phyloP scores from a whole-genome alignment of 129 eudicot species.

The Artemisia tridentata region DNA sequence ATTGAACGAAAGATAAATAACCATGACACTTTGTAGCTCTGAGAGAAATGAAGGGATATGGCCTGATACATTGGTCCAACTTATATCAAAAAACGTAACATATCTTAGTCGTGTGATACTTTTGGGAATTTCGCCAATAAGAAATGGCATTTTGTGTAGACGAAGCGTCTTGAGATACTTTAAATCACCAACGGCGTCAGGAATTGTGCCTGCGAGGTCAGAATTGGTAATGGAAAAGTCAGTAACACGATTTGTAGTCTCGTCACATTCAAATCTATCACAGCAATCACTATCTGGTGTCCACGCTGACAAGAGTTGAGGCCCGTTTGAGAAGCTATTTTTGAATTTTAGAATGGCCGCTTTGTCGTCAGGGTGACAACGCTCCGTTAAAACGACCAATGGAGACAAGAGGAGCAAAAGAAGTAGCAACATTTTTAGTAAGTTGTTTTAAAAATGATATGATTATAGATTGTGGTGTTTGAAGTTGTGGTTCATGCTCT shows the following conservation, averaged over 20 bases:
- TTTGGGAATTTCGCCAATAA: slow-evolving; percentile 42
- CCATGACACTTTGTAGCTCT: slow-evolving; percentile 29
- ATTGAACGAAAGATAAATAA: slow-evolving; percentile 49
- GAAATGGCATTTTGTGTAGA: slow-evolving; percentile 49
- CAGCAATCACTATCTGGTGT: slow-evolving; percentile 41
- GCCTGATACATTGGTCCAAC: slow-evolving; percentile 56
- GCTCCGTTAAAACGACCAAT: slow-evolving; percentile 10
- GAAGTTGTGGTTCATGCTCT: slow-evolving; percentile 9
- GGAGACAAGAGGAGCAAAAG: slow-evolving; percentile 30
- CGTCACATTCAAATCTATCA: slow-evolving; percentile 35
- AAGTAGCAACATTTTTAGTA: slow-evolving; percentile 21
- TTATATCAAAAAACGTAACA: slow-evolving; percentile 36
- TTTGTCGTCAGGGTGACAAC: slow-evolving; percentile 51
- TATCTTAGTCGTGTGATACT: slow-evolving; percentile 27
- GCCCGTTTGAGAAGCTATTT: slow-evolving; percentile 42
- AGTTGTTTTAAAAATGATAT: not conserved
- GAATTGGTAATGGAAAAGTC: slow-evolving; percentile 34
- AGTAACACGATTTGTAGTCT: slow-evolving; percentile 34
- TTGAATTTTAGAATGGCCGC: slow-evolving; percentile 43
- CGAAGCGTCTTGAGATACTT: slow-evolving; percentile 39
- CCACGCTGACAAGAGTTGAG: slow-evolving; percentile 38
- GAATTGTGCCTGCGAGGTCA: slow-evolving; percentile 43
- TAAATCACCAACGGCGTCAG: slow-evolving; percentile 36
- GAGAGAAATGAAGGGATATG: slow-evolving; percentile 41
- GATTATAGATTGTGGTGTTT: not conserved